These are phyloP conservation scores for Talaromyces adpressus DNA, from an alignment of 495 filamentous ascomycete species.

Conservation along the genomic window DNA sequence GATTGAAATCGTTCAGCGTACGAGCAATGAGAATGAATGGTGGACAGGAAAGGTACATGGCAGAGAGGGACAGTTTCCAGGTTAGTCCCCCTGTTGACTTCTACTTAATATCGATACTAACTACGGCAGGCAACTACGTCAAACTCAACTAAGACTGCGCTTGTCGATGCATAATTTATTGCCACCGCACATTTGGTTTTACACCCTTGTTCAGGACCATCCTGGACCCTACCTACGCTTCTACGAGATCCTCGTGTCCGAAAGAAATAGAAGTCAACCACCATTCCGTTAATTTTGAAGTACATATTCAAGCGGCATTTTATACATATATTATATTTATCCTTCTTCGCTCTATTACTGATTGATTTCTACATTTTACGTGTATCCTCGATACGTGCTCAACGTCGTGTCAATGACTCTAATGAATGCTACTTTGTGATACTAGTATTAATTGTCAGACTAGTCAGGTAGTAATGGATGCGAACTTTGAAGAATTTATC, in stretches of 20 bases:
- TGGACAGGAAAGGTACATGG: conserved; percentile 78
- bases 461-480: neutral
- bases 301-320: conserved; percentile 6
- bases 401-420: neutral
- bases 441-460: neutral
- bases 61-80: conserved; percentile 86
- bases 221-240: neutral
- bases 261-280: neutral
- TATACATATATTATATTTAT: neutral
- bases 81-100: conserved; percentile 44
- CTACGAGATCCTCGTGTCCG: neutral
- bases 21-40: conserved; percentile 91
- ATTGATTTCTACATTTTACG: neutral
- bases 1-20: conserved; percentile 79
- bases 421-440: neutral
- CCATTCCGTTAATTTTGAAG: neutral
- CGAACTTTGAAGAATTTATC: neutral
- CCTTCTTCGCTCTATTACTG: neutral
- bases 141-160: conserved; percentile 27
- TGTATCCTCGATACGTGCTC: neutral
- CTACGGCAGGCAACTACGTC: conserved; percentile 35
- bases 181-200: neutral
- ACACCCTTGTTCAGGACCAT: neutral
- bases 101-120: conserved; percentile 5
- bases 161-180: neutral